phyloP scores from a whole-genome alignment of 805 yeast species.

The Martiniozyma abietophila region DNA sequence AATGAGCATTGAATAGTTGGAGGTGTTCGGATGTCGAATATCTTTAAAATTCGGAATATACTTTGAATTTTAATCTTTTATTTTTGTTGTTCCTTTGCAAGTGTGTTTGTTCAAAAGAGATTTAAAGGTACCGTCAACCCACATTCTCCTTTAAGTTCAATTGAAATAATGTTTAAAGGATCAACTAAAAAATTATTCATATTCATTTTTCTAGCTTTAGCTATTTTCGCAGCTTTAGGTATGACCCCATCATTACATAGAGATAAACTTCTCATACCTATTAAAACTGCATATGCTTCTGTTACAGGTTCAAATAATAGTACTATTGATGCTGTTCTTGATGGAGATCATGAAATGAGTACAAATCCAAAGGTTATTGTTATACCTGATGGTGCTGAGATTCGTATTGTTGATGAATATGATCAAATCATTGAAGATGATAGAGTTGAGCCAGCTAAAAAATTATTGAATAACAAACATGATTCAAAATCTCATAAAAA shows the following conservation, averaged over 20 bases:
- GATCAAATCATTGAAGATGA: conserved; percentile 4
- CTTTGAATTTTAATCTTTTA: too few relatives aligned
- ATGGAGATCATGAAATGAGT: not conserved
- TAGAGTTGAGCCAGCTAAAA: conserved; percentile 1
- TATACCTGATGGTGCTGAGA: conserved; percentile 1
- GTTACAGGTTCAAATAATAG: not conserved
- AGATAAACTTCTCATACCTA: conserved; percentile 1
- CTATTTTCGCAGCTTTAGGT: conserved; percentile 7
- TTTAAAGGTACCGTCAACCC: too few relatives aligned
- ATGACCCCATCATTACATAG: conserved; percentile 10
- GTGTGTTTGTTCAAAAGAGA: too few relatives aligned
- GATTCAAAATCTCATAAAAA: not conserved
- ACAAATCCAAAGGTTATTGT: conserved; percentile 1
- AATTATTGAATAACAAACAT: not conserved
- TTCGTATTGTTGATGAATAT: conserved; percentile 6
- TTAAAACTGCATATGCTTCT: not conserved
- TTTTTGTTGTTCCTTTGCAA: too few relatives aligned
- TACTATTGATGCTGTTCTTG: not conserved
- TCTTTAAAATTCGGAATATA: too few relatives aligned
- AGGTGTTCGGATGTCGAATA: too few relatives aligned
- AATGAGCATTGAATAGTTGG: too few relatives aligned
- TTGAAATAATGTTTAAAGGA: conserved; percentile 6
- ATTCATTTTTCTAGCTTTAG: conserved; percentile 4
- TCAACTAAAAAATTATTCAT: conserved; percentile 5
- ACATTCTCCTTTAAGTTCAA: too few relatives aligned